Percentiles rank a stretch among this genome's conserved stretches.
These are phyloP conservation scores for Cladosporium sp. DNA, from an alignment of 2,329 filamentous ascomycete species.

Conservation along the genomic window DNA sequence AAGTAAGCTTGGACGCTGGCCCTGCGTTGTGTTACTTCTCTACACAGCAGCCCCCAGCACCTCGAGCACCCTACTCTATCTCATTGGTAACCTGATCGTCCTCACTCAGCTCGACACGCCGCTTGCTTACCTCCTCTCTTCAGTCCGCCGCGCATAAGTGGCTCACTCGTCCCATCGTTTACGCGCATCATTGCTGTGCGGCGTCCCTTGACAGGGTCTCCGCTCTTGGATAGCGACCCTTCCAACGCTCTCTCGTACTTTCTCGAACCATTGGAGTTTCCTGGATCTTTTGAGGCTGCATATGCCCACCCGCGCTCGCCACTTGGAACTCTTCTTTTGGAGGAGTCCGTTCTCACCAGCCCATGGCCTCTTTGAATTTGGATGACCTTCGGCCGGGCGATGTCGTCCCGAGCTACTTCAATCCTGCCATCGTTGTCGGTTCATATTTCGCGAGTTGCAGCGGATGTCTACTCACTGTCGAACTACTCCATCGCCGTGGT, in stretches of 20 bases:
- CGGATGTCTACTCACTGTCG: conserved; percentile 73
- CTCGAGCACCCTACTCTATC: conserved; percentile 1
- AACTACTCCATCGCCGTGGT: conserved; percentile 65
- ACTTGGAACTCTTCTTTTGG: neutral
- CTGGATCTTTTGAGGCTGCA: conserved; percentile 2
- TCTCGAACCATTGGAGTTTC: neutral
- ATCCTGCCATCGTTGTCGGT: conserved; percentile 61
- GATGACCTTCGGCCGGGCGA: conserved; percentile 8
- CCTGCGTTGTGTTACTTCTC: conserved; percentile 9
- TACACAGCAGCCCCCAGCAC: neutral
- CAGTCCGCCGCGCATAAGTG: conserved; percentile 8
- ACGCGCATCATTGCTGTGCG: conserved; percentile 1
- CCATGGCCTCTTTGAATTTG: neutral
- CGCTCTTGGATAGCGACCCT: conserved; percentile 1
- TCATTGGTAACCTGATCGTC: conserved; percentile 6
- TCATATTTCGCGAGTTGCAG: conserved; percentile 68
- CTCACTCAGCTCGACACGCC: conserved; percentile 1
- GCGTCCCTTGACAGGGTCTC: conserved; percentile 4
- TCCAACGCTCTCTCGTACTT: neutral
- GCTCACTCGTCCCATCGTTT: neutral
- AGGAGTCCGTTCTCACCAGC: neutral
- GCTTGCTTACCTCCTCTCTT: neutral
- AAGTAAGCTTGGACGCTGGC: conserved; percentile 10
- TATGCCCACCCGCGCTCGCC: conserved; percentile 3
- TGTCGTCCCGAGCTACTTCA: conserved; percentile 37